Base-by-base conservation (phyloP, 495 filamentous ascomycete species). In the Friedmanniomyces endolithicus region DNA sequence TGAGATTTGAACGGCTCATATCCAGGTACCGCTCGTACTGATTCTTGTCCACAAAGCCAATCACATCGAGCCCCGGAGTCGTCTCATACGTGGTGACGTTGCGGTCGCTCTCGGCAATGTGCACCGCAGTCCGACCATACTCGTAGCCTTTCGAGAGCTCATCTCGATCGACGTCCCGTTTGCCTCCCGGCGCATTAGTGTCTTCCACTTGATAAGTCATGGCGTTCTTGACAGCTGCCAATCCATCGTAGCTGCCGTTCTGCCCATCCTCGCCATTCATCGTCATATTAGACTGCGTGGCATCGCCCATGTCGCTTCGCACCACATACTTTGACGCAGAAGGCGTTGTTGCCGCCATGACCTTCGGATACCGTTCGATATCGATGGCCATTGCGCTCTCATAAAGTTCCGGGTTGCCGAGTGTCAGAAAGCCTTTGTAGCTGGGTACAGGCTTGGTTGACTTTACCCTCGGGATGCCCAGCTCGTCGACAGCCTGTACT, bases 101-200 rank as follows among this genome's bases (percentile, higher is more conserved):
- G 58, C 84, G 74, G 56, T 99, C 94, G 0, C 83, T 83, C 57
- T 86, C 82, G 60, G 78, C 85, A 61, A 99, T 94, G 58, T 84
- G 83, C 0, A 97, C 90, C 0, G 87, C 87, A 0, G 90, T 95
- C 37, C 87, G 78, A 50, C 94, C 94, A 68, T 97, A 99, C 63
- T 87, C 84, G 64, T 92, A 99, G 0, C 94, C 94, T 64, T 87
- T 94, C 33, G 86, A 89, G 34, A 97, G 74, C 33, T 92, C 83
- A 12, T 94, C 89, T 29, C 79, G 80, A 9, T 83, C 80, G 29
- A 99, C 83, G 49, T 96, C 89, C 52, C 76, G 75, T 70, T 94
- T 97, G 4, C 86, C 86, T 29, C 88, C 88, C 1, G 82, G 78
- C 12, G 78, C 82, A 34, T 75, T 71, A 12, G 84, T 75, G 60